A percentile compares a stretch with the other conserved stretches of the same genome.
Conservation (phyloP, 495 filamentous ascomycete genomes). For the Xylaria grammica region DNA sequence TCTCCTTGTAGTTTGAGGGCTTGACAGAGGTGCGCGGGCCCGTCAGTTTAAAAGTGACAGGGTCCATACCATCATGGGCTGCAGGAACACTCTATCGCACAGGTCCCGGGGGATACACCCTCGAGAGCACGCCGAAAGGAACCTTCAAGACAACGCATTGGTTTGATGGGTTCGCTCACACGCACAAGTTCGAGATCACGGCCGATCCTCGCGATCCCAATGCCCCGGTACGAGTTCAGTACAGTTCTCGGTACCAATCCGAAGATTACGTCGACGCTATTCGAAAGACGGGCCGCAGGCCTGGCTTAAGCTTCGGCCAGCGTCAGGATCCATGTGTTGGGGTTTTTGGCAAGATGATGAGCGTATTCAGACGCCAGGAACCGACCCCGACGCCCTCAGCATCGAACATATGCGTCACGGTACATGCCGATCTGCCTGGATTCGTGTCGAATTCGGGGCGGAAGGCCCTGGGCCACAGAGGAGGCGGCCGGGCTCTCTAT, state of each 20-base stretch:
- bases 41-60: slow-evolving; percentile 43
- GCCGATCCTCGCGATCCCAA: slow-evolving; percentile 32
- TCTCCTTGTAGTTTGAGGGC: slow-evolving; percentile 48
- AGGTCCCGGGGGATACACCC: slow-evolving; percentile 66
- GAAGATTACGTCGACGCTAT: slow-evolving; percentile 62
- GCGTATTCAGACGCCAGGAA: slow-evolving; percentile 46
- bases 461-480: slow-evolving; percentile 29
- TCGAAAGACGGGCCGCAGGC: slow-evolving; percentile 53
- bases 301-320: slow-evolving; percentile 63
- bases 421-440: slow-evolving; percentile 64
- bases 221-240: slow-evolving; percentile 56
- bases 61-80: slow-evolving; percentile 51
- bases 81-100: slow-evolving; percentile 73
- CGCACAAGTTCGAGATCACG: slow-evolving; percentile 73
- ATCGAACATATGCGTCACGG: slow-evolving; percentile 64
- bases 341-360: slow-evolving; percentile 70
- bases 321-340: slow-evolving; percentile 70
- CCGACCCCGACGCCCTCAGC: slow-evolving; percentile 31
- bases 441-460: slow-evolving; percentile 29
- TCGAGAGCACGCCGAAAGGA: slow-evolving; percentile 60
- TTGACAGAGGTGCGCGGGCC: slow-evolving; percentile 52
- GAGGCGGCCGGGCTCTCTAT: slow-evolving; percentile 56
- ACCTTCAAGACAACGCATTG: slow-evolving; percentile 68
- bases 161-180: slow-evolving; percentile 82
- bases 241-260: slow-evolving; percentile 71